A percentile compares a stretch with the other conserved stretches of the same genome.
phyloP scores from a whole-genome alignment of 2,329 filamentous ascomycete species.

The Ascomycota sp. region DNA sequence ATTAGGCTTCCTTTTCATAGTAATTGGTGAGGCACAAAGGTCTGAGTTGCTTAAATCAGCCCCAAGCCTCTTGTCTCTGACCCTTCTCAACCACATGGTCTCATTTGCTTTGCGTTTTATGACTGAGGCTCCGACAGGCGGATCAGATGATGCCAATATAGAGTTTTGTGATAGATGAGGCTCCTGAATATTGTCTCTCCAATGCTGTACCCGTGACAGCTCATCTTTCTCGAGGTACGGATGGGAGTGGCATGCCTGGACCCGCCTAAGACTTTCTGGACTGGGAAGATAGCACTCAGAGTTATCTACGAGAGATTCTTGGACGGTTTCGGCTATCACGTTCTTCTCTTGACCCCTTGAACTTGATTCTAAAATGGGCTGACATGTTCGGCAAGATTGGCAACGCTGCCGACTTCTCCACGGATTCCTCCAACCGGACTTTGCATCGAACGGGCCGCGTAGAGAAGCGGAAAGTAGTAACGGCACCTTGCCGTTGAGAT shows the following conservation, averaged over 20 bases:
- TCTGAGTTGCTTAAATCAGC: slow-evolving; percentile 3
- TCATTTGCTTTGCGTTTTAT: slow-evolving; percentile 8
- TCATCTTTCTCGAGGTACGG: slow-evolving; percentile 13
- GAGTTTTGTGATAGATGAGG: slow-evolving; percentile 2
- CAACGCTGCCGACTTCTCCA: slow-evolving; percentile 7
- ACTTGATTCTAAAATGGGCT: neutral
- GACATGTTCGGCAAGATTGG: neutral
- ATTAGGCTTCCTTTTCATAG: no score
- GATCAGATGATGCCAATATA: slow-evolving; percentile 5
- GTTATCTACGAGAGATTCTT: slow-evolving; percentile 2
- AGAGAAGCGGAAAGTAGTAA: slow-evolving; percentile 39
- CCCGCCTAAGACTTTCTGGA: slow-evolving; percentile 18
- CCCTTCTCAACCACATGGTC: slow-evolving; percentile 13
- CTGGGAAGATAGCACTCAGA: slow-evolving; percentile 21
- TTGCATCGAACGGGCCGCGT: slow-evolving; percentile 36
- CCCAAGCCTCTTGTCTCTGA: slow-evolving; percentile 10
- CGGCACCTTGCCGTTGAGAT: slow-evolving; percentile 33
- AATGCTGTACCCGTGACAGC: slow-evolving; percentile 11
- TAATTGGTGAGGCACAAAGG: neutral
- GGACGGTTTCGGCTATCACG: slow-evolving; percentile 2
- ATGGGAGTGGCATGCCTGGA: slow-evolving; percentile 8
- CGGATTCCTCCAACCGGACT: slow-evolving; percentile 13
- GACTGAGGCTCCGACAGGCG: slow-evolving; percentile 3
- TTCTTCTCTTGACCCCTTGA: neutral
- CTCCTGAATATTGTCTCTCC: slow-evolving; percentile 10